phyloP scores from a whole-genome alignment of 352 stramenopile genomes.

The Globisporangium barbulae region DNA sequence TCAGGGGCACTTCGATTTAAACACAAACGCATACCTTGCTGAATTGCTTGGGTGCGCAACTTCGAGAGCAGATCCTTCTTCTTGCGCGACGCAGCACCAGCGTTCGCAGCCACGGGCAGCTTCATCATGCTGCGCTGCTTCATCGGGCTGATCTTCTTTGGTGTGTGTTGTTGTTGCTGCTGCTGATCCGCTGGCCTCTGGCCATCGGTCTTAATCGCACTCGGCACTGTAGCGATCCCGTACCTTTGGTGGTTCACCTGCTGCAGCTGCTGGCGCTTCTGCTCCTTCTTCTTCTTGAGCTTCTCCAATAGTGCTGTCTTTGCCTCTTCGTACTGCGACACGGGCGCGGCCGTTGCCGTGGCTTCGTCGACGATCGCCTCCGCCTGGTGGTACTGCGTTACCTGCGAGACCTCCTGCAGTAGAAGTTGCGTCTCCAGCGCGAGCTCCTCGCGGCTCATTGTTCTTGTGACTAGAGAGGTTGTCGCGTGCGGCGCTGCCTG shows the following conservation, averaged over 20 bases:
- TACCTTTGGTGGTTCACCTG: constrained; percentile 47
- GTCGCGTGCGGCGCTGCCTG: neutral
- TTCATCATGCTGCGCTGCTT: constrained; percentile 42
- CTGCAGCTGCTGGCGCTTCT: constrained; percentile 42
- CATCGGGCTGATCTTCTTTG: constrained; percentile 28
- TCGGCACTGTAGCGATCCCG: constrained; percentile 17
- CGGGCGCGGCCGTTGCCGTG: constrained; percentile 22
- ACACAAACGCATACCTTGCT: constrained; percentile 32
- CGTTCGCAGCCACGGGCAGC: constrained; percentile 44
- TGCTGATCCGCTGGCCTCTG: neutral
- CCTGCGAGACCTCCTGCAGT: constrained; percentile 71
- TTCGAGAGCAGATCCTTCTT: constrained; percentile 60
- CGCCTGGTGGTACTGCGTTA: constrained; percentile 33
- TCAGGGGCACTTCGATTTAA: neutral
- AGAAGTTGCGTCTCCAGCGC: constrained; percentile 76
- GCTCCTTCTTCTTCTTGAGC: constrained; percentile 60
- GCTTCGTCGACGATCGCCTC: constrained; percentile 26
- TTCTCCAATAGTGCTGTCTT: constrained; percentile 62
- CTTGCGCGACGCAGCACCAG: constrained; percentile 31
- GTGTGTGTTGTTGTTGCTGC: constrained; percentile 7
- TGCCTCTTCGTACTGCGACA: constrained; percentile 52
- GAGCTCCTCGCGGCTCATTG: constrained; percentile 48
- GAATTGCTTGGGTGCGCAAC: constrained; percentile 54
- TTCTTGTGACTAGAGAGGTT: neutral
- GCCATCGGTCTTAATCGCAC: neutral